Percentiles rank a stretch among this genome's conserved stretches.
Conservation (phyloP, 352 stramenopile genomes). For the Stramenopiles sp. region DNA sequence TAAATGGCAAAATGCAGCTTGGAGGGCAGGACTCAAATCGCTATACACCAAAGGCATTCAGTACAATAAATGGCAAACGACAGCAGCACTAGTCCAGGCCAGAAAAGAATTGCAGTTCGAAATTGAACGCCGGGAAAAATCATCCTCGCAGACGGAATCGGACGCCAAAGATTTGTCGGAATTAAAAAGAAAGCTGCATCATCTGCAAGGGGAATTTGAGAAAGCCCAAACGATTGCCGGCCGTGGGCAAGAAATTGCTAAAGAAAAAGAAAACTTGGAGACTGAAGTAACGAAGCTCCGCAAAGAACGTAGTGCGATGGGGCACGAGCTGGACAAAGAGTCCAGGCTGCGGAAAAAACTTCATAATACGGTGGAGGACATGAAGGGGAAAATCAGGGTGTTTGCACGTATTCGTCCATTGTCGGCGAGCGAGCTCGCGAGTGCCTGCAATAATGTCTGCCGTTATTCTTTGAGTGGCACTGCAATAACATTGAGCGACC, state of each 20-base stretch:
- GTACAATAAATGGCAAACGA: too few relatives aligned
- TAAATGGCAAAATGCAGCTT: too few relatives aligned
- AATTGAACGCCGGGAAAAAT: too few relatives aligned
- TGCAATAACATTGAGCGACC: too few relatives aligned
- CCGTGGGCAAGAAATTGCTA: neutral
- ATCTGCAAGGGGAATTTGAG: neutral
- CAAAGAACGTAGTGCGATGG: neutral
- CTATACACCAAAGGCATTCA: too few relatives aligned
- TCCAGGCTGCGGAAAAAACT: constrained; percentile 34
- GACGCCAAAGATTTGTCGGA: too few relatives aligned
- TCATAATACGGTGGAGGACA: constrained; percentile 83
- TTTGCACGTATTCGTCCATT: constrained; percentile 70
- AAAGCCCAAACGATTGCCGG: neutral
- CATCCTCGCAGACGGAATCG: too few relatives aligned
- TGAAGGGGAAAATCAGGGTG: constrained; percentile 82
- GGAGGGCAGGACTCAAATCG: too few relatives aligned
- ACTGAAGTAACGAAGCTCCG: neutral
- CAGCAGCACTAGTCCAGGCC: too few relatives aligned
- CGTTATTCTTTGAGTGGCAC: constrained; percentile 38
- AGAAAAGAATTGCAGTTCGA: too few relatives aligned
- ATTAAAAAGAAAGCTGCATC: neutral
- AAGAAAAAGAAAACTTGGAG: neutral
- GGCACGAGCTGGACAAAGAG: constrained; percentile 1
- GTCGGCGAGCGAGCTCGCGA: constrained; percentile 53
- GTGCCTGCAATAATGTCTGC: constrained; percentile 41